Evolutionary conservation across 1,284 basidiomycete species (phyloP), one percentile per base, ranked within the genome.

Genomic region (Takashimella tepidaria): DNA sequence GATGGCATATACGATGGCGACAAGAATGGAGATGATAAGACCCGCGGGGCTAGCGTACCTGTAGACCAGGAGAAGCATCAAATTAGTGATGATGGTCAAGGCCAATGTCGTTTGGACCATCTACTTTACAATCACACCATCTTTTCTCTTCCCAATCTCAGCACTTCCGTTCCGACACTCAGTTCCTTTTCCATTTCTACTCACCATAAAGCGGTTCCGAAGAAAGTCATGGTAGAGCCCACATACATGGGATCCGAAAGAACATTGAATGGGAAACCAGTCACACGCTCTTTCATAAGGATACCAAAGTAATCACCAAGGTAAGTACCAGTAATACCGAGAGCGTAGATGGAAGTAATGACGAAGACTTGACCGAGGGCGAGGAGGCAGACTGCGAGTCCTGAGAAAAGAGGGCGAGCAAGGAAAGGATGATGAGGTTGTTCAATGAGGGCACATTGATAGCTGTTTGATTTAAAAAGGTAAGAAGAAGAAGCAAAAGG

Each of bases 231-330:
- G 10, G 89, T 90, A 68, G 87, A 90, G 5, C 92, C 92, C 47
- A 89, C 86, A 69, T 98, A 98, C 95, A 98, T 98, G 1, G 95
- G 95, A 76, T 97, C 87, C 43, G 84, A 81, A 55, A 95, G 81
- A 49, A 97, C 83, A 70, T 95, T 96, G 82, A 98, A 98, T 0
- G 95, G 95, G 79, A 98, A 98, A 20, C 88, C 86, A 4, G 79
- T 80, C 50, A 81, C 76, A 60, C 79, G 75, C 62, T 87, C 81
- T 69, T 92, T 85, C 92, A 97, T 96, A 51, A 98, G 79, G 65
- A 98, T 98, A n/a, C 95, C 95, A 76, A 97, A 98, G 78, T 98
- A 98, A 77, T 98, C 95, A 4, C 95, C 92, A 45, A 97, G 82
- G 79, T 92, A 93, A 1, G 90, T 93, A 44, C 76, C 76, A 6